phyloP scores from a whole-genome alignment of 257 asterid species.

The Scutellaria baicalensis region DNA sequence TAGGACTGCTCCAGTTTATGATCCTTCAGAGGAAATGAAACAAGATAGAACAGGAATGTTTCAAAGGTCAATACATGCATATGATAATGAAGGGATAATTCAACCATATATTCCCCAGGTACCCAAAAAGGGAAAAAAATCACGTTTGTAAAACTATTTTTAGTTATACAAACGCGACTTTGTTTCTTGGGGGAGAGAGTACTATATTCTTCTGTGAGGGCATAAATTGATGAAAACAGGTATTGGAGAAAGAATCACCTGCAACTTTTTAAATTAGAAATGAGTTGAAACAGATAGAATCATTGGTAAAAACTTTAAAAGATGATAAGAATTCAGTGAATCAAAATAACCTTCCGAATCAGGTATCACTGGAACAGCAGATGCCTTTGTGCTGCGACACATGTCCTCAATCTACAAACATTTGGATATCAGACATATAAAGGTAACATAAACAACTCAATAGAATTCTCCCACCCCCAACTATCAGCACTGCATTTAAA shows the following conservation, averaged over 20 bases:
- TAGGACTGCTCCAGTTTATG: conserved; percentile 2
- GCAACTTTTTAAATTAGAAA: neutral
- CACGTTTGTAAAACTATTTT: too few species aligned
- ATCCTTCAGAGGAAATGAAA: neutral
- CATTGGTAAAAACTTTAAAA: neutral
- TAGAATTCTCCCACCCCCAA: neutral
- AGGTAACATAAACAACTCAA: neutral
- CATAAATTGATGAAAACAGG: neutral
- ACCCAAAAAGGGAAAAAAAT: too few species aligned
- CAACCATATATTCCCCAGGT: neutral
- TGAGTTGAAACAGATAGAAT: neutral
- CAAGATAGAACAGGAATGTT: neutral
- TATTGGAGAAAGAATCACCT: neutral
- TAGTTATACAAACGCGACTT: too few species aligned
- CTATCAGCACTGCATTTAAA: neutral
- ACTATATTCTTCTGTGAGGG: neutral
- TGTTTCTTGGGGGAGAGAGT: too few species aligned
- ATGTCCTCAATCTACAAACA: conserved; percentile 77
- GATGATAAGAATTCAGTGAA: neutral
- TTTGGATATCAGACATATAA: neutral
- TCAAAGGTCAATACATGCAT: neutral
- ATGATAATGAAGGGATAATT: neutral
- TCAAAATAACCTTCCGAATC: conserved; percentile 80
- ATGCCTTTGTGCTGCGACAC: conserved; percentile 79
- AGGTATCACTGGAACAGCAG: conserved; percentile 85